Base-by-base conservation (phyloP, 768 basidiomycete genomes). In the Clavaria fumosa region DNA sequence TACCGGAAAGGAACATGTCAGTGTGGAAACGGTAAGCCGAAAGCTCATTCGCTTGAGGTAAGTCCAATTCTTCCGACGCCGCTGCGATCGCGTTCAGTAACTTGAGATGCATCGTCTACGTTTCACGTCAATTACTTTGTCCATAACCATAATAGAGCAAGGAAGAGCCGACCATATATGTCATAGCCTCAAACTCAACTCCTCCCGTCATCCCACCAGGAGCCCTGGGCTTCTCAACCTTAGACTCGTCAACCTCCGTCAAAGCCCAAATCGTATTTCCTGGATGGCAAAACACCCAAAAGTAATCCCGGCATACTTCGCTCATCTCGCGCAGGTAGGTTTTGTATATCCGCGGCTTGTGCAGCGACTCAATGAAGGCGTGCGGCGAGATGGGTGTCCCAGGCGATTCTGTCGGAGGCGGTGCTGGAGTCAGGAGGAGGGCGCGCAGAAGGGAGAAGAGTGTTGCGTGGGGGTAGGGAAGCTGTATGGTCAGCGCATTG, bases 121-220 rank as follows among this genome's bases (percentile, higher is more conserved):
- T 14, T 31, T 26, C 24, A 7, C 21, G 3, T 20, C 35, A 35
- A 23, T 35, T 20, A 20, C n/a, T 18, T 11, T 18, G n/a, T n/a
- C 20, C 17, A 12, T 14, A 12, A 23, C 31, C 31, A 14, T 28
- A 9, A 36, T 30, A 32, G 17, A 20, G 26, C 37, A 38, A 42
- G 23, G 10, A 34, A 38, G n/a, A 30, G 62, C 84, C 46, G 49
- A 97, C 93, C 50, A 91, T 75, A 56, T 96, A 97, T 11, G 71
- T 70, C 77, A 96, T 93, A 3, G 93, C 93, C 59, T 99, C 95
- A 51, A 79, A 91, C 52, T 99, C 95, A 9, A 99, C 95, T 4
- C 95, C 95, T 4, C 93, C 95, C 0, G 95, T 96, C 78, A 97
- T 96, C 11, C 95, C 93, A 4, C 90, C 88, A 2, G 95, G 95